Conservation (phyloP, 176 grass and related monocot genomes). For the Musa acuminata region DNA sequence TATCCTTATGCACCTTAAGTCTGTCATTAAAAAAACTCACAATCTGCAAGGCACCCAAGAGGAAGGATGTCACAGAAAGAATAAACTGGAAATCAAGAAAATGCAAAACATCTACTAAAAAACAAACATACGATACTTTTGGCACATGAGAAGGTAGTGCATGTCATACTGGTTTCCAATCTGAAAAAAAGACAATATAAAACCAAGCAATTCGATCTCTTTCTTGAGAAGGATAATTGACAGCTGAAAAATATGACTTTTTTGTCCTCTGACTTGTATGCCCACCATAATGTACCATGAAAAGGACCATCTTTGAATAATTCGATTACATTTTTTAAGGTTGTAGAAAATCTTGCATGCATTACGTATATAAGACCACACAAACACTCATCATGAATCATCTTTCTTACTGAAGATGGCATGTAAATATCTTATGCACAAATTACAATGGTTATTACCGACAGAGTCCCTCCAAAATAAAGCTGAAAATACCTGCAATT, state of each 20-base stretch:
- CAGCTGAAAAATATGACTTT: too few species aligned
- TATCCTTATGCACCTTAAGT: constrained; percentile 67
- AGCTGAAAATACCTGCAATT: too few species aligned
- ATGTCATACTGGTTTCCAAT: background rate
- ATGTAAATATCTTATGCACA: too few species aligned
- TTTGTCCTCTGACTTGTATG: background rate
- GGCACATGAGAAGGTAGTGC: background rate
- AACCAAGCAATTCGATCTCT: background rate
- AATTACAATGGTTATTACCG: too few species aligned
- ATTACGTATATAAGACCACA: too few species aligned
- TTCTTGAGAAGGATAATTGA: background rate
- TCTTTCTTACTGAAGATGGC: too few species aligned
- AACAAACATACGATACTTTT: background rate
- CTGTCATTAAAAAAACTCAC: constrained; percentile 69
- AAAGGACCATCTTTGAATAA: too few species aligned
- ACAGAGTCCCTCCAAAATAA: too few species aligned
- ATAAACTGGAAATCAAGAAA: background rate
- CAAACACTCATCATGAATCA: too few species aligned
- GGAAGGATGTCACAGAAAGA: background rate
- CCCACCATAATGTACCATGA: too few species aligned
- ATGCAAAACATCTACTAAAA: constrained; percentile 1
- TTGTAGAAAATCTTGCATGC: too few species aligned
- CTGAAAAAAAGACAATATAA: background rate
- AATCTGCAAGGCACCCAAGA: constrained; percentile 33
- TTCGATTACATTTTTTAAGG: too few species aligned